Percentiles rank a stretch among this genome's conserved stretches.
These are phyloP conservation scores for Russula sp. DNA, from an alignment of 768 basidiomycete genomes.

Conservation along the genomic window DNA sequence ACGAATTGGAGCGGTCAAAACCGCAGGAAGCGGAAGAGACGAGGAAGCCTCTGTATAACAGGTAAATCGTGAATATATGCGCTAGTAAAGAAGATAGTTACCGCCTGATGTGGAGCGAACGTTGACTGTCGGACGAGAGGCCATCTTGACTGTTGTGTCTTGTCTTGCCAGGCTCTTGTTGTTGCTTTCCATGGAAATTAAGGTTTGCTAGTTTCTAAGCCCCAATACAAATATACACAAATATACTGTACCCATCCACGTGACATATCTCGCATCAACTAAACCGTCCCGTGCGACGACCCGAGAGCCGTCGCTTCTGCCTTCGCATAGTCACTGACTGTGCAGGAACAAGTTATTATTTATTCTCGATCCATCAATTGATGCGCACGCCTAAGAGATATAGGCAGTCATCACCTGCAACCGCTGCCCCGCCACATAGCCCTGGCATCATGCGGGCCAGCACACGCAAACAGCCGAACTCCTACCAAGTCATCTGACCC, in stretches of 20 bases:
- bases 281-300: no score
- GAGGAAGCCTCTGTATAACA: slow-evolving; percentile 61
- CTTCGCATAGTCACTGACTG: no score
- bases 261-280: neutral
- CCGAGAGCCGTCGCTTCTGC: no score
- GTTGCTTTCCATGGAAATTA: neutral
- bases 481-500: no score
- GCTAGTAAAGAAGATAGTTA: slow-evolving; percentile 29
- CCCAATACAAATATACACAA: slow-evolving; percentile 14
- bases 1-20: slow-evolving; percentile 96
- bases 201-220: slow-evolving; percentile 26
- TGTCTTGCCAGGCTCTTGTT: neutral
- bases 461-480: no score
- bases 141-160: slow-evolving; percentile 47
- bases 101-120: slow-evolving; percentile 75
- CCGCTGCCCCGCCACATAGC: no score
- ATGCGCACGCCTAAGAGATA: no score
- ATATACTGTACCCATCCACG: neutral
- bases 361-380: no score
- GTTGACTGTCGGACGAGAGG: slow-evolving; percentile 88
- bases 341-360: no score
- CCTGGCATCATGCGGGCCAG: no score
- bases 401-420: no score
- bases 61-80: slow-evolving; percentile 7
- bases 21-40: slow-evolving; percentile 90